Base-by-base conservation (phyloP, 441 rosid species). In the Viola pubescens region DNA sequence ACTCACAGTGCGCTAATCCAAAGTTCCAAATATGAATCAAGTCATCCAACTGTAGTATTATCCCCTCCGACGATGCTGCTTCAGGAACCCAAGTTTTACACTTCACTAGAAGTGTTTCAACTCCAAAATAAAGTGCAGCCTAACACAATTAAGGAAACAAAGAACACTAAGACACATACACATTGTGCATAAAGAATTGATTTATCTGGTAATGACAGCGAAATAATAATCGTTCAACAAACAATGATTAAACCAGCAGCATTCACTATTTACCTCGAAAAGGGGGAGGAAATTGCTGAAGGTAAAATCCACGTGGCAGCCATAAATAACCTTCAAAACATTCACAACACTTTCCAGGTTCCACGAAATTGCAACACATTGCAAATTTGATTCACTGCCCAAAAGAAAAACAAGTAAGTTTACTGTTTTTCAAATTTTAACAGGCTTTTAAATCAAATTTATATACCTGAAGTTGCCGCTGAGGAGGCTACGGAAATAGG, bases 71-170 rank as follows among this genome's bases (percentile, higher is more conserved):
- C 47, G 70, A 79, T 51, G 75, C 57, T 42, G 66, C 74, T 69
- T 61, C 55, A 40, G 59, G 71, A 56, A 79, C 73, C 97, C 97
- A 87, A 60, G 16, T 69, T 62, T 78, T 77, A 71, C 90, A 84
- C 66, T 69, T 74, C 55, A 52, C 54, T 47, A 87, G 78, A 72
- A 87, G 94, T 58, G 43, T 65, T 65, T 82, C 89, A 48, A 73
- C 87, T 8, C 97, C 97, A 73, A 85, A 90, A 74, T 73, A 90
- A 68, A 90, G 88, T 9, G 94, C 87, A 70, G 73, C 85, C 94
- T 87, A 73, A 61, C 7, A 7, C 26, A 54, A 63, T 1, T 26
- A 26, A 26, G 34, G 3, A 26, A 26, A 26, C 34, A 26, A 26
- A 26, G 34, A 26, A 26, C 34, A 26, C 34, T 26, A 26, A 26